Conservation (phyloP, 1,284 basidiomycete genomes). For the Schizopora paradoxa region DNA sequence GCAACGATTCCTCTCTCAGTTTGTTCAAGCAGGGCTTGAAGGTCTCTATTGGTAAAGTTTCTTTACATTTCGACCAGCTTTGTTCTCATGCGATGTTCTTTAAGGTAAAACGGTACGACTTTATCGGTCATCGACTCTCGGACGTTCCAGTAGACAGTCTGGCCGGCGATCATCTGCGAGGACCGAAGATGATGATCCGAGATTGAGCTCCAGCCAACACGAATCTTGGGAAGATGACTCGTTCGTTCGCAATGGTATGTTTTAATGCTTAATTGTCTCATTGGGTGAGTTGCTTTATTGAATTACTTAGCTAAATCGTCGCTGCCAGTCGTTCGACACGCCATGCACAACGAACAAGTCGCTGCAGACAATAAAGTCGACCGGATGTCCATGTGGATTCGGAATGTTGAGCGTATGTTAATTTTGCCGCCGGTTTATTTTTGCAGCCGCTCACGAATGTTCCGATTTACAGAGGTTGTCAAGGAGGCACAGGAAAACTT, state of each 20-base stretch:
- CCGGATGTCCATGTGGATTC: conserved; percentile 71
- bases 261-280: conserved; percentile 5
- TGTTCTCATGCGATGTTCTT: not conserved
- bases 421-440: conserved; percentile 1
- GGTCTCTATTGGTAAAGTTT: conserved; percentile 60
- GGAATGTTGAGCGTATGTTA: conserved; percentile 68
- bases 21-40: conserved; percentile 61
- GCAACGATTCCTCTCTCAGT: conserved; percentile 24
- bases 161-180: not conserved
- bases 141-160: conserved; percentile 8
- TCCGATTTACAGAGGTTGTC: conserved; percentile 53
- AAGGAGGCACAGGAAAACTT: conserved; percentile 71
- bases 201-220: conserved; percentile 24
- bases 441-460: conserved; percentile 16
- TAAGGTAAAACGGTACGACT: conserved; percentile 52
- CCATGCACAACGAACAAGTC: conserved; percentile 44
- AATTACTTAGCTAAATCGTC: conserved; percentile 36
- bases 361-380: conserved; percentile 52
- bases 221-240: conserved; percentile 48
- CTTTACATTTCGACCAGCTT: not conserved
- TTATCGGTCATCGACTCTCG: conserved; percentile 46
- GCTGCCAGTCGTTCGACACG: conserved; percentile 45
- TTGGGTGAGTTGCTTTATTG: too few species aligned
- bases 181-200: conserved; percentile 23
- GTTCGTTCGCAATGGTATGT: conserved; percentile 37